Evolutionary conservation across 768 basidiomycete species (phyloP).

Genomic region (Rubroboletus satanas): DNA sequence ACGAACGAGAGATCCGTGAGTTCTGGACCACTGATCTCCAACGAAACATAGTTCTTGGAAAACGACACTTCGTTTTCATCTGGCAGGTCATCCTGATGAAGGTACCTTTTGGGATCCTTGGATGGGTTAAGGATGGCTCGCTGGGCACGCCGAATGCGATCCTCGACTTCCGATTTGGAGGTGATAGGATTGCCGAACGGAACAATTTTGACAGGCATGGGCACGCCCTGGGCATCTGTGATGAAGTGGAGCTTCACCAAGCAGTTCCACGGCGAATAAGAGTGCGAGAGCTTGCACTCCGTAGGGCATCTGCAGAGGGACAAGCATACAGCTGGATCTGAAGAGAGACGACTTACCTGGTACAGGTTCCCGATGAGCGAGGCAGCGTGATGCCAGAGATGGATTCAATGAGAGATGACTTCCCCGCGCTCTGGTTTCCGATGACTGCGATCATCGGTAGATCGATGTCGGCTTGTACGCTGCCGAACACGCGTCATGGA

Average conservation of each 20-base stretch:
- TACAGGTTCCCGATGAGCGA: conserved; percentile 71
- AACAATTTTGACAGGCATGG: conserved; percentile 37
- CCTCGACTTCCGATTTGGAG: conserved; percentile 54
- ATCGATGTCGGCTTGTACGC: conserved; percentile 67
- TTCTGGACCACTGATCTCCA: conserved; percentile 56
- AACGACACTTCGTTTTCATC: conserved; percentile 36
- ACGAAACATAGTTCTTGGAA: conserved; percentile 52
- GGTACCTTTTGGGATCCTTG: conserved; percentile 12
- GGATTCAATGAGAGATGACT: conserved; percentile 73
- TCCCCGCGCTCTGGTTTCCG: conserved; percentile 70
- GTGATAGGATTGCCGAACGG: conserved; percentile 48
- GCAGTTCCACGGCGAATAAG: conserved; percentile 45
- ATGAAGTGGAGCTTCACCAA: conserved; percentile 45
- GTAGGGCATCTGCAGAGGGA: conserved; percentile 48
- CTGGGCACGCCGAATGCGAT: conserved; percentile 63
- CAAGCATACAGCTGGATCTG: neutral
- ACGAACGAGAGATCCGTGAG: conserved; percentile 64
- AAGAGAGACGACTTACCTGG: conserved; percentile 42
- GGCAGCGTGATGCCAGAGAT: conserved; percentile 72
- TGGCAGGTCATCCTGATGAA: conserved; percentile 3
- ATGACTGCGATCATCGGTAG: conserved; percentile 72
- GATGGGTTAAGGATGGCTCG: conserved; percentile 61
- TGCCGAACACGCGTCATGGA: conserved; percentile 20
- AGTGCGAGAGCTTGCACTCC: conserved; percentile 49
- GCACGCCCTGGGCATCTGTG: conserved; percentile 37